phyloP scores from a whole-genome alignment of 2,329 filamentous ascomycete species.

The Penicillium concentricum region DNA sequence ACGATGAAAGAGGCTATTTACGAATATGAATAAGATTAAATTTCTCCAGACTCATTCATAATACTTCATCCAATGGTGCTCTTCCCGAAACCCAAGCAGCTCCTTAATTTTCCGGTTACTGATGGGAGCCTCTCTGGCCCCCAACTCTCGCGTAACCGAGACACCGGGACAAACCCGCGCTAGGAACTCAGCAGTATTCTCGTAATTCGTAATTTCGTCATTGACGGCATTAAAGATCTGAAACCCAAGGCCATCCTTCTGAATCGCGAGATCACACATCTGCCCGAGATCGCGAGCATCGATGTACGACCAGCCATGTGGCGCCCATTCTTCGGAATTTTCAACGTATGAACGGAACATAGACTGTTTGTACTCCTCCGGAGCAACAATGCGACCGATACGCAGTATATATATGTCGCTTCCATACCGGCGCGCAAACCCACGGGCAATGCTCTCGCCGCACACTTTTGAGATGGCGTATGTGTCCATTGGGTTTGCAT shows the following conservation, averaged over 20 bases:
- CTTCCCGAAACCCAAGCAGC: constrained; percentile 59
- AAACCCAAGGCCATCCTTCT: constrained; percentile 58
- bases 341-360: constrained; percentile 53
- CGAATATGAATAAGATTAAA: background rate
- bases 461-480: constrained; percentile 63
- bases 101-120: constrained; percentile 61
- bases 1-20: too few relatives aligned
- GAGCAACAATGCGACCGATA: constrained; percentile 62
- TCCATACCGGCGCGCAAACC: constrained; percentile 56
- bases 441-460: constrained; percentile 57
- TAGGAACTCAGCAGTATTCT: constrained; percentile 54
- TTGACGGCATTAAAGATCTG: constrained; percentile 66
- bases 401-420: constrained; percentile 61
- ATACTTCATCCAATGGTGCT: constrained; percentile 42
- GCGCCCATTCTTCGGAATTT: constrained; percentile 52
- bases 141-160: constrained; percentile 57
- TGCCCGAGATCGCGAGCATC: constrained; percentile 62
- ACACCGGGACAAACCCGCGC: constrained; percentile 51
- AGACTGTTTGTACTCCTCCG: constrained; percentile 57
- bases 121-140: constrained; percentile 58
- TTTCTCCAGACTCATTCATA: constrained; percentile 9
- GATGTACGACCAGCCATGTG: constrained; percentile 64
- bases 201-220: constrained; percentile 56
- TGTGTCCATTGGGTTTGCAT: constrained; percentile 60
- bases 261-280: constrained; percentile 57